Evolutionary conservation across 2,329 filamentous ascomycete species (phyloP).

Genomic region (Botrytis sinoallii): DNA sequence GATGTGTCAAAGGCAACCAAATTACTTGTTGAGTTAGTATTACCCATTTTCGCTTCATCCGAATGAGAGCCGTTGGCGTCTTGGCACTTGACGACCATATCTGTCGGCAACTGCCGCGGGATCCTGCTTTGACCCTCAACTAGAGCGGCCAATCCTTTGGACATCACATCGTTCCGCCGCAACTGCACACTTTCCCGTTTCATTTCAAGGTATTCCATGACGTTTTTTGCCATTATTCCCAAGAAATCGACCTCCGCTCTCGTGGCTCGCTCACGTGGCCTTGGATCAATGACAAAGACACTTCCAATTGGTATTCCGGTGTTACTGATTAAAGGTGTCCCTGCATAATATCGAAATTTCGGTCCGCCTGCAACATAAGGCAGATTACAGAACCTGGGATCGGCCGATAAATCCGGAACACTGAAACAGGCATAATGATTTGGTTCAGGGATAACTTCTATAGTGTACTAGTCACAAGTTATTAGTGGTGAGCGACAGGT

Average conservation of each 20-base stretch:
- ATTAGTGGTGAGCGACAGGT: not conserved
- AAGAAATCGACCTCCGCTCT: conserved; percentile 50
- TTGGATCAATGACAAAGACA: conserved; percentile 56
- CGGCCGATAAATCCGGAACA: conserved; percentile 20
- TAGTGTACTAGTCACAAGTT: conserved; percentile 16
- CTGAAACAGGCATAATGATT: conserved; percentile 22
- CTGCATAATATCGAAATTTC: conserved; percentile 23
- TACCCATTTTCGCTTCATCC: not conserved
- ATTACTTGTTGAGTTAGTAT: not conserved
- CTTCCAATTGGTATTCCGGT: conserved; percentile 47
- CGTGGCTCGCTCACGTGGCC: conserved; percentile 46
- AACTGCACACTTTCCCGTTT: conserved; percentile 49
- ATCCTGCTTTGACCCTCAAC: conserved; percentile 42
- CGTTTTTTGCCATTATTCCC: conserved; percentile 51
- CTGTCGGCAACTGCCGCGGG: not conserved
- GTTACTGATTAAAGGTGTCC: conserved; percentile 21
- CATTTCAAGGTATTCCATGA: conserved; percentile 59
- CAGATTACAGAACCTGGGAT: conserved; percentile 21
- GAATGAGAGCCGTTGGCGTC: not conserved
- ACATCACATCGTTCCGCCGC: conserved; percentile 50
- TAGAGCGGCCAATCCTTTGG: conserved; percentile 50
- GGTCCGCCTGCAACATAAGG: conserved; percentile 24
- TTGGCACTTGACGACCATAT: not conserved
- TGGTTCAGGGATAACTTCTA: conserved; percentile 15
- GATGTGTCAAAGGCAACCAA: not conserved